phyloP scores from a whole-genome alignment of 2,329 filamentous ascomycete genomes.

The Aspergillus intermedius region DNA sequence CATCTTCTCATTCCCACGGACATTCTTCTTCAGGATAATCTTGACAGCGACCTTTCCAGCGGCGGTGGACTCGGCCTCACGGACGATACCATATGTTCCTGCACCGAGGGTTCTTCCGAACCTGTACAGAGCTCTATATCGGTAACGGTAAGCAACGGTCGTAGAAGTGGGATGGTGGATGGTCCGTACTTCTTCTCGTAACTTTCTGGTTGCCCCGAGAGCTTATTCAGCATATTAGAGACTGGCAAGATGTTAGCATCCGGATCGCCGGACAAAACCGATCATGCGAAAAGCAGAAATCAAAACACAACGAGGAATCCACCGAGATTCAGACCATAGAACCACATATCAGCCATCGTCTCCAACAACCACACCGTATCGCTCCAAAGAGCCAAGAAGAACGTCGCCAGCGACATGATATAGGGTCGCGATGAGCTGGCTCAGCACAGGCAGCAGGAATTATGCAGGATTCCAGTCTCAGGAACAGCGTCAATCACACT shows the following conservation, averaged over 20 bases:
- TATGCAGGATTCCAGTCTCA: conserved; percentile 2
- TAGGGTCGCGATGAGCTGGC: not conserved
- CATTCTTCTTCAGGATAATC: conserved; percentile 99
- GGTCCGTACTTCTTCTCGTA: conserved; percentile 87
- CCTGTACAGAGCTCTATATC: conserved; percentile 68
- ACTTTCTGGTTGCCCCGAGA: conserved; percentile 92
- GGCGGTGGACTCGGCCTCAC: conserved; percentile 78
- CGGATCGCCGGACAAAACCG: not conserved
- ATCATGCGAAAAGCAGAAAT: not conserved
- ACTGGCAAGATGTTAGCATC: conserved; percentile 47
- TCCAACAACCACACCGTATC: conserved; percentile 3
- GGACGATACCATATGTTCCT: conserved; percentile 95
- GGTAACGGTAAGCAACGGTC: conserved; percentile 4
- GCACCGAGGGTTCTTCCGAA: conserved; percentile 93
- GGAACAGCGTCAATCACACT: conserved; percentile 2
- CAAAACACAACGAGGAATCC: not conserved
- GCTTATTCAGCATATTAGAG: conserved; percentile 85
- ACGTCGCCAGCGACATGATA: conserved; percentile 2
- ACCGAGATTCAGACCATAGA: conserved; percentile 6
- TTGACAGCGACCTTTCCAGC: conserved; percentile 85
- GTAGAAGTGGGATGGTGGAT: conserved; percentile 6
- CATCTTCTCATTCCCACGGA: conserved; percentile 97
- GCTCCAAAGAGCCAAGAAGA: conserved; percentile 3
- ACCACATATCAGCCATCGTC: conserved; percentile 2
- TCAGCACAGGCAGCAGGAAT: conserved; percentile 1